Base-by-base conservation (phyloP, 139 green algal species). In the Chlamydomonas sp. region DNA sequence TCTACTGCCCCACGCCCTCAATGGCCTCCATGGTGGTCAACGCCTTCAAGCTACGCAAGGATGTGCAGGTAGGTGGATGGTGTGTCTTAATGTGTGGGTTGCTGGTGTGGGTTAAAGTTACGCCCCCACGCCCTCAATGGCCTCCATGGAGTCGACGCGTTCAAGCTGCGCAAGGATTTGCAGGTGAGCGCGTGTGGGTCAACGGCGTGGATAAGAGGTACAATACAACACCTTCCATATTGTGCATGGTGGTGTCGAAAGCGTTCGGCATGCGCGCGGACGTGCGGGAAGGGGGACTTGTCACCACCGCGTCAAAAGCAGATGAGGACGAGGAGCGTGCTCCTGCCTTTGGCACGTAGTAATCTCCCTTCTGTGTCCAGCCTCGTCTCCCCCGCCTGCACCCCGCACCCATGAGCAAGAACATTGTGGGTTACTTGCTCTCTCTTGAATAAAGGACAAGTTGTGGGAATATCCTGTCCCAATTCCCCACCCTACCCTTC, bases 1-100 rank as follows among this genome's bases (percentile, higher is more conserved):
- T 97, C 88, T 98, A 97, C 91, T 95, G 92, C 89, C 95, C 96
- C 74, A 97, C 95, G 16, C 96, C 96, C 74, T 97, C 94, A 77
- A 88, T 98, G 73, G 90, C 95, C 0, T 92, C 90, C 83, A 96
- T 98, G 95, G 90, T 97, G 63, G 91, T 97, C 68, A 97, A 97
- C 91, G 81, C 88, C 17, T 97, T 95, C 94, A 93, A 93, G 69
- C 90, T 97, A 92, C 82, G 89, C 20, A 73, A 73, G 64, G 92
- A 94, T 77, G 80, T 95, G 18, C 86, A 90, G 80, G 80, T 80
- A 31, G 31, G 31, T 49, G 31, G 31, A 49, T 49, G 31, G 31
- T 49, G 31, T 49, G 31, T 49, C 31, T 49, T 49, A 63, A 31
- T 64, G 63, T 63, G n/a, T 63, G 63, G 82, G 57, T 80, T 17